Evolutionary conservation across 805 yeast species (phyloP), one percentile per base, ranked within the genome.

Genomic region (Saccharomyces kudriavzevii): DNA sequence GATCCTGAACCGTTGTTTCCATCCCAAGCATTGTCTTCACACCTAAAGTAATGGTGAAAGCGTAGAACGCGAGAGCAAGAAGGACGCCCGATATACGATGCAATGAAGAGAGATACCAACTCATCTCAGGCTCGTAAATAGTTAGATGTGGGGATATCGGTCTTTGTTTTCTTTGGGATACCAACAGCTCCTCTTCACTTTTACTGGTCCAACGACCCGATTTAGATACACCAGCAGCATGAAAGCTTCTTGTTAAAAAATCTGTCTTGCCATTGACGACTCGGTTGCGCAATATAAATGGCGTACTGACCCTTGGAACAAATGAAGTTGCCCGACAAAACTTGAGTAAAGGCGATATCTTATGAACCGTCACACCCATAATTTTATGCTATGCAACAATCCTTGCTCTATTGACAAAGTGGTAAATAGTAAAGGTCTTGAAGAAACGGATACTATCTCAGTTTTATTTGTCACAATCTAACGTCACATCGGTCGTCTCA

Each of bases 61-160:
- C 88, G 71, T 89, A 91, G 70, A 91, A 84, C 13, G 82, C 86
- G 57, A 77, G 80, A 47, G 90, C 96, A 65, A 94, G 74, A 50
- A 83, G 81, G 40, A 90, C 87, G 70, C 97, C 97, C 48, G 94
- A 80, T 64, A 92, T 73, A 78, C 99, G 85, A 74, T 92, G 98
- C 59, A 85, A 71, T 22, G 85, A 76, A 4, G 97, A 90, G 67
- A 94, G 69, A 57, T 80, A 74, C 87, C 86, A 81, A 25, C 98
- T 88, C 60, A 92, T 69, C 76, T 94, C 97, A 47, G 95, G 95
- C 75, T 91, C 78, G 76, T 92, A 92, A 68, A 94, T 91, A 56
- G 83, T 74, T 67, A 92, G 77, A 71, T 92, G 96, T 52, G 98
- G 98, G 29, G 97, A 89, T 13, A 80, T 73, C 30, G 98, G 98